Conservation (phyloP, 352 stramenopile genomes). For the Phytopythium sindhum region DNA sequence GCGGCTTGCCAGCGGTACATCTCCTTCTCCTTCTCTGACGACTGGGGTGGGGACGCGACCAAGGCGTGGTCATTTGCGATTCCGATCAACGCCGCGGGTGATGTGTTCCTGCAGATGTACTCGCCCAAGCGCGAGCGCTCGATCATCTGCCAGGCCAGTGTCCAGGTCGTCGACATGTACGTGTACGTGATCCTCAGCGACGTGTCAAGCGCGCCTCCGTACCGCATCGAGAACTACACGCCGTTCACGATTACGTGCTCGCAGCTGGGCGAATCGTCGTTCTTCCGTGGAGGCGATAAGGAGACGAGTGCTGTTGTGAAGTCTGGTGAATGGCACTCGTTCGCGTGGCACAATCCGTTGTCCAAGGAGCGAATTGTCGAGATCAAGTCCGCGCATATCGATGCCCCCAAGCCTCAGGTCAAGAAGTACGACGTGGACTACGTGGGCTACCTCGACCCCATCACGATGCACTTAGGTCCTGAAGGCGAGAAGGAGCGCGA, state of each 20-base stretch:
- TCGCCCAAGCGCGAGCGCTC: conserved; percentile 65
- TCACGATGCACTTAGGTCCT: conserved; percentile 48
- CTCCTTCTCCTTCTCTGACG: conserved; percentile 71
- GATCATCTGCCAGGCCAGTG: conserved; percentile 80
- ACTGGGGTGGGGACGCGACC: conserved; percentile 45
- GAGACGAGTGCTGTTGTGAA: conserved; percentile 50
- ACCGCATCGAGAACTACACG: conserved; percentile 88
- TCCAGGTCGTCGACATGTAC: conserved; percentile 88
- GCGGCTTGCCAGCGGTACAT: conserved; percentile 70
- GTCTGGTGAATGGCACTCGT: conserved; percentile 68
- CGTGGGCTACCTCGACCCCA: conserved; percentile 71
- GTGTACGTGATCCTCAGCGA: conserved; percentile 86
- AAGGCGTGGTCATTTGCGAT: conserved; percentile 81
- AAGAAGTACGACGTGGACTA: conserved; percentile 84
- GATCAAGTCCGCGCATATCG: conserved; percentile 49
- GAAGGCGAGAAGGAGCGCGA: conserved; percentile 45
- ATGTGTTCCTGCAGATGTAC: conserved; percentile 81
- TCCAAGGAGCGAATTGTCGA: conserved; percentile 84
- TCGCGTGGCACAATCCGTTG: conserved; percentile 82
- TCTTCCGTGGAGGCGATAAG: conserved; percentile 62
- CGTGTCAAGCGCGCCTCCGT: conserved; percentile 72
- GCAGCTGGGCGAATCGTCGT: conserved; percentile 60
- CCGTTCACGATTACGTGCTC: conserved; percentile 73
- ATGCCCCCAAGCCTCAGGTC: conserved; percentile 49
- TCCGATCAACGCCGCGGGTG: conserved; percentile 69